A percentile compares a stretch with the other conserved stretches of the same genome.
Conservation (phyloP, 2,329 filamentous ascomycete species). For the Aphanocladium album region DNA sequence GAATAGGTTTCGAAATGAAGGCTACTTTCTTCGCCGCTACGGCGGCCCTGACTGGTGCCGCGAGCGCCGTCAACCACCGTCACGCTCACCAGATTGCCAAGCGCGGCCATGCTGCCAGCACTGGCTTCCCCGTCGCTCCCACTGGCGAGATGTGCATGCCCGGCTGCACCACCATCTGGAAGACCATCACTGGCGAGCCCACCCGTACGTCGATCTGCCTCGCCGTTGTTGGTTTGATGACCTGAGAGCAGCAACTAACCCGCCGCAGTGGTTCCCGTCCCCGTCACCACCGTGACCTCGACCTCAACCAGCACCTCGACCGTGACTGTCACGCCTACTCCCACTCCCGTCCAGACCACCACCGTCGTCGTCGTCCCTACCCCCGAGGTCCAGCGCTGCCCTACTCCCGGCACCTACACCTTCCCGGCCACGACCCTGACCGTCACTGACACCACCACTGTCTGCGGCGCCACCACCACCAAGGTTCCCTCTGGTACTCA, state of each 20-base stretch:
- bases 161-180: slow-evolving; percentile 69
- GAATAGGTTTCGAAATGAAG: slow-evolving; percentile 61
- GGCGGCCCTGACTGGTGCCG: slow-evolving; percentile 54
- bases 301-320: slow-evolving; percentile 15
- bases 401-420: slow-evolving; percentile 68
- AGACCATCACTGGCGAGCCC: slow-evolving; percentile 62
- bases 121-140: slow-evolving; percentile 1
- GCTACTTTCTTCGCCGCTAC: slow-evolving; percentile 60
- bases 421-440: slow-evolving; percentile 68
- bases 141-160: slow-evolving; percentile 45
- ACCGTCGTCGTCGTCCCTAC: slow-evolving; percentile 47
- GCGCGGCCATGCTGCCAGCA: slow-evolving; percentile 35
- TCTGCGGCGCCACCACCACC: slow-evolving; percentile 59
- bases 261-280: slow-evolving; percentile 19
- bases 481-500: slow-evolving; percentile 58
- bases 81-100: slow-evolving; percentile 56
- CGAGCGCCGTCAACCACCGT: slow-evolving; percentile 55
- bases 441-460: slow-evolving; percentile 61
- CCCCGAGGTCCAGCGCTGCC: slow-evolving; percentile 48
- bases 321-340: slow-evolving; percentile 24
- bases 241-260: background rate
- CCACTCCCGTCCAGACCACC: slow-evolving; percentile 35
- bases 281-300: slow-evolving; percentile 16
- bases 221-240: background rate
- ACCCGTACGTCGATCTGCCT: slow-evolving; percentile 49